Evolutionary conservation across 129 eudicot species (phyloP), one percentile per base, ranked within the genome.

Genomic region (Lactuca sativa): DNA sequence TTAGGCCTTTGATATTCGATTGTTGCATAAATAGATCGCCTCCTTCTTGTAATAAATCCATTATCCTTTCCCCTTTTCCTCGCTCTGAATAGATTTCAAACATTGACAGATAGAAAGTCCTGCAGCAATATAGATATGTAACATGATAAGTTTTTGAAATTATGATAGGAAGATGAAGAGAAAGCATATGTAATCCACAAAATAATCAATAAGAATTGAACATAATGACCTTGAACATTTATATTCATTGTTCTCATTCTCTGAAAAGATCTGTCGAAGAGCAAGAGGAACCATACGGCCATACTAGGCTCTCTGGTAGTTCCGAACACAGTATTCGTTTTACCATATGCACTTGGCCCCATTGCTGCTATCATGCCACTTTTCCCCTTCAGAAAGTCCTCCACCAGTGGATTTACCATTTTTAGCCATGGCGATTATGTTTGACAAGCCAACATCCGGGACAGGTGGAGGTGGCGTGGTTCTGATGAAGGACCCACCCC

Each of bases 261-360:
- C 18, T 3, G 68, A 62, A 64, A 88, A 92, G 15, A 92, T 86
- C 18, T 49, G 77, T 14, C 86, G 85, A 69, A 92, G 87, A 53
- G 95, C 91, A 44, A 84, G 89, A 32, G 97, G 86, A 49, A 92
- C 85, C 96, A 92, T n/a, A n/a, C n/a, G n/a, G n/a, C n/a, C n/a
- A n/a, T 80, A 31, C 97, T 96, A 70, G 97, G 97, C 47, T 82
- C 84, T 73, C 91, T 86, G 1, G 31, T 40, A 53, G 71, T 70
- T 40, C 97, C 97, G 64, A 92, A 92, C 6, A 92, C 81, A 0
- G 97, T 88, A 64, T 92, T 89, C 0, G 97, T 92, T 64, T 92
- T 92, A 13, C 97, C 97, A 0, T 96, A 92, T 38, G 96, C 97
- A 82, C 97, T 92, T 0, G 97, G 97, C 32, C 97, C 97, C 73